These are phyloP conservation scores for Ascochyta lentis DNA, from an alignment of 2,329 filamentous ascomycete genomes.

Conservation along the genomic window DNA sequence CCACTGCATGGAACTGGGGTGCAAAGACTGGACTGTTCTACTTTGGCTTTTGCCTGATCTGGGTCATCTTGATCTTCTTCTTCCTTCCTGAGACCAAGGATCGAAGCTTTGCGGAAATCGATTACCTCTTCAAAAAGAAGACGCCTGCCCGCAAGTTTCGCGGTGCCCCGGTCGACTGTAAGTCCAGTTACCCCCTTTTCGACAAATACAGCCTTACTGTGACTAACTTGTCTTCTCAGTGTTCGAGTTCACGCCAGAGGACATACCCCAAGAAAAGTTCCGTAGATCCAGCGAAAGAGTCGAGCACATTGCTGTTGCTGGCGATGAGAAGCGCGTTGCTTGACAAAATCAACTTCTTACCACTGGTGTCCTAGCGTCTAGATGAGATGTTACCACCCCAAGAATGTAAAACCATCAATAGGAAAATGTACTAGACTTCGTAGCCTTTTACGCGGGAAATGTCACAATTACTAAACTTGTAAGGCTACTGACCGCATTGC, in stretches of 20 bases:
- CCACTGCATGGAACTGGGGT: slow-evolving; percentile 77
- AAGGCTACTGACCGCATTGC: too few relatives aligned
- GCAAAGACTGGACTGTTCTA: slow-evolving; percentile 79
- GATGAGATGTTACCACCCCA: too few relatives aligned
- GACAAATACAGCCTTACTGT: not conserved
- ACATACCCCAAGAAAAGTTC: slow-evolving; percentile 11
- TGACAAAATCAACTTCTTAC: not conserved
- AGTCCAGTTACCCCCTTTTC: slow-evolving; percentile 3
- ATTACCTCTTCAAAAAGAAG: slow-evolving; percentile 73
- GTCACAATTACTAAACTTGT: too few relatives aligned
- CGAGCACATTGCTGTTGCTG: not conserved
- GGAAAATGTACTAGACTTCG: too few relatives aligned
- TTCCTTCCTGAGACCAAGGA: slow-evolving; percentile 78
- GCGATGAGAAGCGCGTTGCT: not conserved
- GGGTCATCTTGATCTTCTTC: slow-evolving; percentile 79
- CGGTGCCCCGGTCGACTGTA: slow-evolving; percentile 17
- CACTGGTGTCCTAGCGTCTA: too few relatives aligned
- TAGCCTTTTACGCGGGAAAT: too few relatives aligned
- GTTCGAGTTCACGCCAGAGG: slow-evolving; percentile 21
- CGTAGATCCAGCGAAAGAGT: not conserved
- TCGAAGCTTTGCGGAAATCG: slow-evolving; percentile 81
- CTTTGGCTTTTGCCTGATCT: slow-evolving; percentile 77
- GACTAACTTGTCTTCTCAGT: slow-evolving; percentile 17
- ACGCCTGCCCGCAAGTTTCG: slow-evolving; percentile 30
- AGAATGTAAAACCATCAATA: too few relatives aligned